Evolutionary conservation across 2,329 filamentous ascomycete species (phyloP).

Genomic region (Neodidymelliopsis sp.): DNA sequence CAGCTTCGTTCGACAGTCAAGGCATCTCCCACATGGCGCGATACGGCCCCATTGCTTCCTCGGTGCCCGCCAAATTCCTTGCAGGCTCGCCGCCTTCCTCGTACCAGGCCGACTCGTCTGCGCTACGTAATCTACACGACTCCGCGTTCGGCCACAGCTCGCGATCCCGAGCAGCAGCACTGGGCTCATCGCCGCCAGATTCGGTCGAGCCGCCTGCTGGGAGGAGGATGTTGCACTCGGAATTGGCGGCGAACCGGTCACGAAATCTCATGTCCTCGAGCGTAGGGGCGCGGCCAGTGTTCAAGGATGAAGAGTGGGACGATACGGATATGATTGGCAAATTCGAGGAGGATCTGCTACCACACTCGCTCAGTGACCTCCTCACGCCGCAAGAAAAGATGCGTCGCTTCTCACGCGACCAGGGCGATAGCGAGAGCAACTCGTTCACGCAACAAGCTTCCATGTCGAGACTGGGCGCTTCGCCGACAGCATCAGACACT

Average conservation of each 20-base stretch:
- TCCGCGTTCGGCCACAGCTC: slow-evolving; percentile 75
- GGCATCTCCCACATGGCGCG: slow-evolving; percentile 91
- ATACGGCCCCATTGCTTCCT: slow-evolving; percentile 89
- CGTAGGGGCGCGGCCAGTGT: slow-evolving; percentile 58
- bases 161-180: slow-evolving; percentile 57
- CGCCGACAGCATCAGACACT: slow-evolving; percentile 53
- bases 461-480: slow-evolving; percentile 59
- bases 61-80: slow-evolving; percentile 89
- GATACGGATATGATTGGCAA: slow-evolving; percentile 64
- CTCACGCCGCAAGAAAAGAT: slow-evolving; percentile 68
- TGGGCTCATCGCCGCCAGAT: slow-evolving; percentile 64
- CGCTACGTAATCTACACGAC: slow-evolving; percentile 67
- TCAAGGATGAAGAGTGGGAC: slow-evolving; percentile 62
- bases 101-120: slow-evolving; percentile 66
- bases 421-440: slow-evolving; percentile 61
- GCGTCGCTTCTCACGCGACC: slow-evolving; percentile 65
- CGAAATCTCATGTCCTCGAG: slow-evolving; percentile 68
- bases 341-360: slow-evolving; percentile 90
- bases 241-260: slow-evolving; percentile 63
- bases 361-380: slow-evolving; percentile 70
- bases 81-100: slow-evolving; percentile 82
- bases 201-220: slow-evolving; percentile 69
- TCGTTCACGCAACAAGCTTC: slow-evolving; percentile 54
- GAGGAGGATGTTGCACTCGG: slow-evolving; percentile 69
- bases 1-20: slow-evolving; percentile 95